These are phyloP conservation scores for Chlamydomonas incerta DNA, from an alignment of 139 green algal species.

Conservation along the genomic window DNA sequence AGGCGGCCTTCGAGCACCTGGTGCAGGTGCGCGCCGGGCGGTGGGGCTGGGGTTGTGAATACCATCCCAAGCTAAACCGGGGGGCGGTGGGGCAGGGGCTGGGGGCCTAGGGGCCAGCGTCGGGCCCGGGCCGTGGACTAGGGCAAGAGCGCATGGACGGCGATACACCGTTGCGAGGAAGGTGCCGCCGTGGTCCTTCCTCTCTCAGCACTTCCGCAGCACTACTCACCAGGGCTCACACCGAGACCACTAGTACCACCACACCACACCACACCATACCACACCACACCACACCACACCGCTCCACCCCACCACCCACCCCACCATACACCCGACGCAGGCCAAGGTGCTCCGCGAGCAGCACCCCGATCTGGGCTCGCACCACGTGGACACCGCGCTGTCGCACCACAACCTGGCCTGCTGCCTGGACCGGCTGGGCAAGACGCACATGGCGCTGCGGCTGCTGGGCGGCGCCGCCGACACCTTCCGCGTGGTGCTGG, in stretches of 20 bases:
- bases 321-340: no score
- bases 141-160: no score
- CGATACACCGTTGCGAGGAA: no score
- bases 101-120: not conserved
- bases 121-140: no score
- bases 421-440: conserved; percentile 62
- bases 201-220: no score
- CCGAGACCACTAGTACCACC: no score
- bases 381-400: conserved; percentile 63
- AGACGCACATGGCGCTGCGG: conserved; percentile 54
- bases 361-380: conserved; percentile 44
- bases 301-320: not conserved
- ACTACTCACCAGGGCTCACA: no score
- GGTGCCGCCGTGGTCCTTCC: no score
- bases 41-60: not conserved
- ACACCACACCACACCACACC: no score
- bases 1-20: conserved; percentile 57
- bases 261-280: no score
- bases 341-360: conserved; percentile 47
- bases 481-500: conserved; percentile 50
- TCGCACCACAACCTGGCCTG: conserved; percentile 68
- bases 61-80: no score
- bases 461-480: conserved; percentile 48
- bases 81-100: not conserved
- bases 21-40: conserved; percentile 42